Conservation (phyloP, 2,329 filamentous ascomycete genomes). For the Colletotrichum ledebouriae region DNA sequence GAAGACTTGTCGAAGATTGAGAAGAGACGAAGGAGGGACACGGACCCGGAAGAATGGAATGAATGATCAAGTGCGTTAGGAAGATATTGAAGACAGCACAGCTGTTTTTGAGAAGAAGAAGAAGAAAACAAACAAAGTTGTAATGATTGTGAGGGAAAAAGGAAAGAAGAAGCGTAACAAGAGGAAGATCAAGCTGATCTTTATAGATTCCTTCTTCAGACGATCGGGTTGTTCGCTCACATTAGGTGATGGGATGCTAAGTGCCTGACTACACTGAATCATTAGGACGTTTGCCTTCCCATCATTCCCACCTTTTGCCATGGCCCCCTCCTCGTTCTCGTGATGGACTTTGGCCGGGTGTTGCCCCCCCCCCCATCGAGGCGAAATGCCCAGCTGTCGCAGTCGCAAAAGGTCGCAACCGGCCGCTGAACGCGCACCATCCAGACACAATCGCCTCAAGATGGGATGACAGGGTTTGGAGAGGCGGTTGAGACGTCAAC, state of each 20-base stretch:
- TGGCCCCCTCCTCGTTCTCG: slow-evolving; percentile 16
- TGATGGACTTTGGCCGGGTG: background rate
- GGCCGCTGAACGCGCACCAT: slow-evolving; percentile 1
- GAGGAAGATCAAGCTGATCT: slow-evolving; percentile 38
- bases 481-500: slow-evolving; percentile 30
- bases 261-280: slow-evolving; percentile 5
- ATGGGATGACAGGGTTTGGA: slow-evolving; percentile 34
- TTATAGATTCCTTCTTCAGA: slow-evolving; percentile 36
- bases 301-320: background rate
- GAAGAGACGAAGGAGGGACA: slow-evolving; percentile 35
- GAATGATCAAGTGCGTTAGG: slow-evolving; percentile 39
- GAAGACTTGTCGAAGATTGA: slow-evolving; percentile 9
- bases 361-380: background rate
- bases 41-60: slow-evolving; percentile 37
- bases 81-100: slow-evolving; percentile 41
- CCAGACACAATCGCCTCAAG: slow-evolving; percentile 19
- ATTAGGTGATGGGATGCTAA: slow-evolving; percentile 17
- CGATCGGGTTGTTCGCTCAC: slow-evolving; percentile 18
- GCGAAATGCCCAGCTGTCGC: slow-evolving; percentile 13
- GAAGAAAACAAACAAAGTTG: slow-evolving; percentile 24
- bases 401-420: background rate
- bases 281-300: slow-evolving; percentile 30
- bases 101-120: slow-evolving; percentile 40
- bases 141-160: slow-evolving; percentile 36
- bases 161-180: slow-evolving; percentile 4